Evolutionary conservation across 129 eudicot genomes (phyloP).

Genomic region (Apium graveolens): DNA sequence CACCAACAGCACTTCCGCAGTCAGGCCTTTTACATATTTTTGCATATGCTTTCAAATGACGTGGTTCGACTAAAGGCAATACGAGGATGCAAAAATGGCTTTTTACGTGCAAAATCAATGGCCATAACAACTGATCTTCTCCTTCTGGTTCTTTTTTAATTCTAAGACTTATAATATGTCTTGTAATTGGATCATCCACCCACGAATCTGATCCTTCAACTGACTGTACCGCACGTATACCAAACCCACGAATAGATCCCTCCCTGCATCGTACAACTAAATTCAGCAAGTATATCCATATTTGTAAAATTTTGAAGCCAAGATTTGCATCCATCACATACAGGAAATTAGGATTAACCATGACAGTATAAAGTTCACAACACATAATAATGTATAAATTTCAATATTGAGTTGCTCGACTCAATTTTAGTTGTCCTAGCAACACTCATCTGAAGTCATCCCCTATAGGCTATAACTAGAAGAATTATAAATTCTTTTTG

Average conservation of each 20-base stretch:
- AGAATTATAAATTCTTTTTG: background rate
- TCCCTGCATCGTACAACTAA: conserved; percentile 53
- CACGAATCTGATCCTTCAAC: conserved; percentile 95
- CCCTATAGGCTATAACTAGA: background rate
- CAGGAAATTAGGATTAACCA: background rate
- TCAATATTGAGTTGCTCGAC: background rate
- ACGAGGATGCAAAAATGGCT: conserved; percentile 63
- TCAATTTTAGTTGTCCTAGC: background rate
- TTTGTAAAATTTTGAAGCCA: background rate
- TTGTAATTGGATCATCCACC: conserved; percentile 96
- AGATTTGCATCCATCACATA: background rate
- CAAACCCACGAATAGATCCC: conserved; percentile 90
- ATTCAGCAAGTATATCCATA: background rate
- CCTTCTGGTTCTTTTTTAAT: conserved; percentile 53
- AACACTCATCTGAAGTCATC: background rate
- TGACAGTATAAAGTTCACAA: background rate
- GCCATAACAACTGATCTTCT: conserved; percentile 58
- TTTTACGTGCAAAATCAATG: conserved; percentile 66
- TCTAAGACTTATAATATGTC: conserved; percentile 66
- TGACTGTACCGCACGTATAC: conserved; percentile 73
- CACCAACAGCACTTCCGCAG: conserved; percentile 80
- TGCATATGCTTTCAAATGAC: conserved; percentile 56
- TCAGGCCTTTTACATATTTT: conserved; percentile 59
- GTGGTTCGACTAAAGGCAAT: conserved; percentile 81
- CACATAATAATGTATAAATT: background rate